A percentile compares a stretch with the other conserved stretches of the same genome.
Conservation (phyloP, 2,329 filamentous ascomycete species). For the Epichloe amarillans region DNA sequence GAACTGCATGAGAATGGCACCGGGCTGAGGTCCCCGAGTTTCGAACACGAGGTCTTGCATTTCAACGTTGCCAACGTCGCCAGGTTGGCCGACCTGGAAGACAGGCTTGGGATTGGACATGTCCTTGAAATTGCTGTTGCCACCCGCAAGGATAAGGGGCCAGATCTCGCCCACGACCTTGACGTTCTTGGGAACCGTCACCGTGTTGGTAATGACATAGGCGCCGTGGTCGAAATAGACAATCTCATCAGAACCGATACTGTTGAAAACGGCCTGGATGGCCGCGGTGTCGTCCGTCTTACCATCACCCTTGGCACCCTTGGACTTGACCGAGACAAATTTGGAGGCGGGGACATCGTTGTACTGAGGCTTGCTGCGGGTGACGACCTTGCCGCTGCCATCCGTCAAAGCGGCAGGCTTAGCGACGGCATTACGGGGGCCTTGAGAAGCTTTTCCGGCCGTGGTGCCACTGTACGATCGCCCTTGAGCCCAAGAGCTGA, state of each 20-base stretch:
- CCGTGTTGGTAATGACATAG: conserved; percentile 56
- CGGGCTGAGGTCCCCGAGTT: conserved; percentile 70
- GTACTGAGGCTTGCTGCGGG: conserved; percentile 84
- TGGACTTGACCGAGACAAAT: conserved; percentile 73
- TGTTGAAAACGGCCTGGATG: conserved; percentile 67
- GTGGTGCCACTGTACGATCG: conserved; percentile 47
- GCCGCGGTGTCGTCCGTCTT: conserved; percentile 73
- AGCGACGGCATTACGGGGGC: conserved; percentile 32
- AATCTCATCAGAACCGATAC: conserved; percentile 47
- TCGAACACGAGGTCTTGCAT: conserved; percentile 80
- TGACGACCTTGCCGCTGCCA: conserved; percentile 55
- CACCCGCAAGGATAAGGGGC: conserved; percentile 77
- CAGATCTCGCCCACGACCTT: conserved; percentile 86
- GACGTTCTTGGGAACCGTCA: conserved; percentile 64
- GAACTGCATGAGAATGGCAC: conserved; percentile 85
- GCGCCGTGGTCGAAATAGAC: conserved; percentile 66
- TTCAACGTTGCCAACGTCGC: conserved; percentile 69
- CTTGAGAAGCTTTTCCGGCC: conserved; percentile 46
- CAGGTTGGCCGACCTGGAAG: conserved; percentile 67
- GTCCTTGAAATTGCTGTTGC: conserved; percentile 56
- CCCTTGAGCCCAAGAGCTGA: conserved; percentile 69
- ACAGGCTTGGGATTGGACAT: conserved; percentile 66
- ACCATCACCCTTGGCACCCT: conserved; percentile 80
- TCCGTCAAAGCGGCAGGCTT: conserved; percentile 59
- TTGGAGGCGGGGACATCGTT: conserved; percentile 48